Base-by-base conservation (phyloP, 441 rosid species). In the Euphorbia corollata region DNA sequence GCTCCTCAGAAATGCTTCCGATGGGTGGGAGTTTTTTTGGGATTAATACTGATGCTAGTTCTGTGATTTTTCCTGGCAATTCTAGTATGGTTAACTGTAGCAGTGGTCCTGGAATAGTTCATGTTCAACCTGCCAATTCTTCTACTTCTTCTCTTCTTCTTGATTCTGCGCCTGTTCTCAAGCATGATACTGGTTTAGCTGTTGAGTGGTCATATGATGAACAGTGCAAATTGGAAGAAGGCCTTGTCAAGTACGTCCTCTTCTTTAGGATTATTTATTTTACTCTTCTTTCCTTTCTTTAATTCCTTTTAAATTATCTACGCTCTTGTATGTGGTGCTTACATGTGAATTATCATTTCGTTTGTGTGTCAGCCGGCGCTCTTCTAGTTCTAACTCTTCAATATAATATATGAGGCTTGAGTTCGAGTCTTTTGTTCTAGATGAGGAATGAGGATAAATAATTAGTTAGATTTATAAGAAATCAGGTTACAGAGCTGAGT, bases 121-220 rank as follows among this genome's bases (percentile, higher is more conserved):
- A 85, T 72, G 69, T 59, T 23, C 75, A 48, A 39, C 62, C 75
- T 39, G 83, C 79, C 34, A 81, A 59, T 67, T 90, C 86, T 67
- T 81, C 91, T 32, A 73, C 80, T 65, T 63, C 80, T 65, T 63
- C 84, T 56, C 77, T 78, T 59, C 68, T 82, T 73, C 57, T 69
- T 60, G 75, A 75, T 56, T 64, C 79, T 23, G 38, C 50, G 38
- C 56, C 79, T 54, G 72, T 67, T 23, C 68, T 82, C 41, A 87
- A 84, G 73, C 80, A 77, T 47, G 99, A 94, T 22, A 68, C 96
- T 0, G 88, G 84, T 11, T 71, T 91, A 74, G 87, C 94, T 15
- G 90, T 79, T 1, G 99, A 90, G 76, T 95, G 99, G 99, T 85
- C 99, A 39, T 74, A 65, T 0, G 91, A 90, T 0, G 99, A 95